Evolutionary conservation across 2,329 filamentous ascomycete genomes (phyloP).

Genomic region (Penicillium concentricum): DNA sequence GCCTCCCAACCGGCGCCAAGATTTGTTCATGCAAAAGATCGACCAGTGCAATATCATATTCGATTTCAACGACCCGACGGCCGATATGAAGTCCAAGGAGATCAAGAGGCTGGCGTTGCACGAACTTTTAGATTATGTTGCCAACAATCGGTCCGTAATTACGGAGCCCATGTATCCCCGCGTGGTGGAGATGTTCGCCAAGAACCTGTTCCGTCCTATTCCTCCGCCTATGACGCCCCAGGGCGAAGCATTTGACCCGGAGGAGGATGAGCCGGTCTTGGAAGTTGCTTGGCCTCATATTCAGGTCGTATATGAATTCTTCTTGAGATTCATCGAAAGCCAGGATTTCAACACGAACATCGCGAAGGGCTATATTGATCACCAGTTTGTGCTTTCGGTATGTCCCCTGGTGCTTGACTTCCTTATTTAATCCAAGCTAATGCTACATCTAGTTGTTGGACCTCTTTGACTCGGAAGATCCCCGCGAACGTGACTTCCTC

Average conservation of each 20-base stretch:
- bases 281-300: constrained; percentile 99
- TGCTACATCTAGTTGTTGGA: constrained; percentile 68
- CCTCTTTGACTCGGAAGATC: constrained; percentile 96
- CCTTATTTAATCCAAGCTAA: constrained; percentile 9
- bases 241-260: constrained; percentile 95
- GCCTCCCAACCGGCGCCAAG: constrained; percentile 87
- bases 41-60: constrained; percentile 99
- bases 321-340: constrained; percentile 97
- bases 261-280: constrained; percentile 96
- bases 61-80: constrained; percentile 97
- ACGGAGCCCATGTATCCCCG: constrained; percentile 98
- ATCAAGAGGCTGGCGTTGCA: constrained; percentile 96
- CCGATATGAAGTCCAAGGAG: constrained; percentile 99
- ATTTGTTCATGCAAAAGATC: constrained; percentile 99
- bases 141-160: constrained; percentile 97
- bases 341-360: constrained; percentile 99
- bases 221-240: constrained; percentile 96
- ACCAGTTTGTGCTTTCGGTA: constrained; percentile 87
- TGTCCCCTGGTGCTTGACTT: constrained; percentile 12
- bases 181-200: constrained; percentile 98
- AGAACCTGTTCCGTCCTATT: constrained; percentile 96
- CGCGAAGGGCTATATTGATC: constrained; percentile 97
- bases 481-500: constrained; percentile 91
- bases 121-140: constrained; percentile 95
- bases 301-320: constrained; percentile 99